phyloP scores from a whole-genome alignment of 805 yeast species.

The Cephaloascus albidus region DNA sequence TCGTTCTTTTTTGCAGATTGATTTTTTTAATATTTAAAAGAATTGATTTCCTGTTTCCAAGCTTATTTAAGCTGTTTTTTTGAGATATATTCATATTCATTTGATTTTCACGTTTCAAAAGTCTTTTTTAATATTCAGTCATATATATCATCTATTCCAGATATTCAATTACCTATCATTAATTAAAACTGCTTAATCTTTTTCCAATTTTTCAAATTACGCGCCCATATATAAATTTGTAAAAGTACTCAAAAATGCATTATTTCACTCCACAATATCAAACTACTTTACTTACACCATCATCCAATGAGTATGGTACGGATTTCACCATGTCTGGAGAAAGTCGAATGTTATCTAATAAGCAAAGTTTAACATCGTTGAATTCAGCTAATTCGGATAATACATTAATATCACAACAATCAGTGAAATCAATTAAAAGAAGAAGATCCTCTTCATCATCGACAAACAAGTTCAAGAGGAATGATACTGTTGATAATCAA shows the following conservation, averaged over 20 bases:
- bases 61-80: too few relatives aligned
- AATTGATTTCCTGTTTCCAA: background rate
- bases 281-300: background rate
- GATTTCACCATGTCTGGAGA: background rate
- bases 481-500: background rate
- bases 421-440: background rate
- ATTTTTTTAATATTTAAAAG: too few relatives aligned
- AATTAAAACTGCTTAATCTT: too few relatives aligned
- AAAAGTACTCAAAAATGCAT: background rate
- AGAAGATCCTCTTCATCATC: conserved; percentile 1
- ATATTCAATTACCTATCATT: too few relatives aligned
- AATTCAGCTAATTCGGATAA: background rate
- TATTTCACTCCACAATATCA: background rate
- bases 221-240: background rate
- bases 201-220: too few relatives aligned
- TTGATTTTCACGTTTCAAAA: too few relatives aligned
- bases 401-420: too few relatives aligned
- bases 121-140: too few relatives aligned
- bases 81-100: background rate
- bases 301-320: background rate
- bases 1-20: background rate
- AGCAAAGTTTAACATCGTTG: background rate
- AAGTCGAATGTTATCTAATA: background rate
- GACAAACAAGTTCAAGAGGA: background rate
- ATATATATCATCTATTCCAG: too few relatives aligned